Conservation (phyloP, 805 yeast species). For the Hanseniaspora lachancei region DNA sequence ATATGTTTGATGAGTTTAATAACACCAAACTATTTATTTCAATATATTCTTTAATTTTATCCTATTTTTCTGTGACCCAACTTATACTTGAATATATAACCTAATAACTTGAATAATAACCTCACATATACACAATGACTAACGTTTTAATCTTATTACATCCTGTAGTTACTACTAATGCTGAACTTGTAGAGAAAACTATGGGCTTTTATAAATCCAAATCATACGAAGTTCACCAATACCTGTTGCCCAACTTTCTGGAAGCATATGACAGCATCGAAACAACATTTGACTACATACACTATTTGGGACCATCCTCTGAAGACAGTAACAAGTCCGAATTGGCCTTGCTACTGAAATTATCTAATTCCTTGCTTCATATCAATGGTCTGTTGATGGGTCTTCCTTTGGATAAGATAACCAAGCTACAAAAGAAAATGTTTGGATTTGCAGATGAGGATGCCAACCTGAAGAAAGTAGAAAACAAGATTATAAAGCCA, state of each 20-base stretch:
- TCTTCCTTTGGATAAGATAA: neutral
- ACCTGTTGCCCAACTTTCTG: conserved; percentile 4
- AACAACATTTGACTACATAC: neutral
- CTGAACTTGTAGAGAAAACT: conserved; percentile 30
- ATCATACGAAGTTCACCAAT: conserved; percentile 8
- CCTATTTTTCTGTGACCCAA: too few relatives aligned
- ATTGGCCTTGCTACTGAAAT: conserved; percentile 2
- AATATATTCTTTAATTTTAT: too few relatives aligned
- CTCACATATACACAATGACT: conserved; percentile 6
- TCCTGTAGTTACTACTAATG: conserved; percentile 53
- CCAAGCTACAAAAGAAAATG: conserved; percentile 12
- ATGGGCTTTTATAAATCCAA: neutral
- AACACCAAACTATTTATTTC: too few relatives aligned
- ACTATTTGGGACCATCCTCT: conserved; percentile 10
- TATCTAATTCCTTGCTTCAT: conserved; percentile 5
- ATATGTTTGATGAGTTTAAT: too few relatives aligned
- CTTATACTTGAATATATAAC: neutral
- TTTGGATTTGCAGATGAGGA: conserved; percentile 6
- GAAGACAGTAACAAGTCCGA: conserved; percentile 9
- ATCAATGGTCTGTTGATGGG: neutral
- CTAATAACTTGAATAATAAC: neutral
- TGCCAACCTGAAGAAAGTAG: neutral
- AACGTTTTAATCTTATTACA: conserved; percentile 40
- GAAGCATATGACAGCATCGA: neutral
- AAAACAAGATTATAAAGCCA: conserved; percentile 5